A percentile compares a stretch with the other conserved stretches of the same genome.
Conservation (phyloP, 2,329 filamentous ascomycete genomes). For the Aplosporella prunicola region DNA sequence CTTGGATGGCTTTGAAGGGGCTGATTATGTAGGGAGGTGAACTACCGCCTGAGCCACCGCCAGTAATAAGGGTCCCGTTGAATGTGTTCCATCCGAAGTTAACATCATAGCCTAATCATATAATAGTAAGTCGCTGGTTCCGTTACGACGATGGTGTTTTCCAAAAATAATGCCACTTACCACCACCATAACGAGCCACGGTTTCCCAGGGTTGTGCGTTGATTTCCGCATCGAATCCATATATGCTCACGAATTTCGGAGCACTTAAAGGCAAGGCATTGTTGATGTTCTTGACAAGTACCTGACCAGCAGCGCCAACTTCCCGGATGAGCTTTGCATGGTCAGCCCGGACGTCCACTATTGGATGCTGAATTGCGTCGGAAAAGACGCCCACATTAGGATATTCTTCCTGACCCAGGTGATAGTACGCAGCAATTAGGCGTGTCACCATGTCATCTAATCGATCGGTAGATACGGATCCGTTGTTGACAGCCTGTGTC, state of each 20-base stretch:
- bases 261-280: constrained; percentile 44
- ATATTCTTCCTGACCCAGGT: constrained; percentile 31
- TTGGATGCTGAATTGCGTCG: constrained; percentile 22
- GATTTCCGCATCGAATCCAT: constrained; percentile 31
- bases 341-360: constrained; percentile 36
- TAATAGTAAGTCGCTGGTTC: background rate
- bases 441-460: constrained; percentile 25
- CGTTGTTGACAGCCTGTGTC: constrained; percentile 22
- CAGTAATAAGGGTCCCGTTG: constrained; percentile 26
- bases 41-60: constrained; percentile 34
- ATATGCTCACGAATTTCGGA: constrained; percentile 29
- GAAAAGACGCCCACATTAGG: constrained; percentile 19
- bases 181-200: constrained; percentile 27
- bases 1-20: constrained; percentile 35
- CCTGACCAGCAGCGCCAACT: constrained; percentile 31
- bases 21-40: constrained; percentile 29
- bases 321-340: constrained; percentile 32
- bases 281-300: constrained; percentile 43
- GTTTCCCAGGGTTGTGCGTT: constrained; percentile 29
- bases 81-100: constrained; percentile 37
- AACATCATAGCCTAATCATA: constrained; percentile 30
- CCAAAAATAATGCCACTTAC: constrained; percentile 1
- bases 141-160: background rate
- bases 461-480: constrained; percentile 16
- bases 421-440: constrained; percentile 20